A percentile compares a stretch with the other conserved stretches of the same genome.
Evolutionary conservation across 2,329 filamentous ascomycete genomes (phyloP).

Genomic region (Fusarium sp.): DNA sequence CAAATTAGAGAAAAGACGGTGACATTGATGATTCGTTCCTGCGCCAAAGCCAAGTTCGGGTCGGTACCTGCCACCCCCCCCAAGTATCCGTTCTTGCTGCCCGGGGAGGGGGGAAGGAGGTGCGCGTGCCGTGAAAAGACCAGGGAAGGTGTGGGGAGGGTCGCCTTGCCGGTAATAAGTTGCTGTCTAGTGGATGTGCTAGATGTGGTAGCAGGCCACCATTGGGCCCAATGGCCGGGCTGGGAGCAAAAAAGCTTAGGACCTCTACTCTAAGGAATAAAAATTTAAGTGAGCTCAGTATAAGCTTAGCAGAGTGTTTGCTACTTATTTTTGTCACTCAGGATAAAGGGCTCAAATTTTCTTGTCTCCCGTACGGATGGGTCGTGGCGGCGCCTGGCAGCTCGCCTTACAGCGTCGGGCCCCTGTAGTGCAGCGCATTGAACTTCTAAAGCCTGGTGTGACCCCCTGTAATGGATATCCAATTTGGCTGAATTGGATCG

Average conservation of each 20-base stretch:
- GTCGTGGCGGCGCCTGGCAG: slow-evolving; percentile 14
- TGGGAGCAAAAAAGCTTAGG: neutral
- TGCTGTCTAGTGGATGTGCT: slow-evolving; percentile 9
- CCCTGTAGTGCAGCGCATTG: slow-evolving; percentile 11
- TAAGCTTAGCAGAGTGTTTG: neutral
- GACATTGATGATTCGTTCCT: slow-evolving; percentile 41
- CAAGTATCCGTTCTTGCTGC: slow-evolving; percentile 15
- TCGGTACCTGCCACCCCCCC: slow-evolving; percentile 36
- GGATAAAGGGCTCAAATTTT: neutral
- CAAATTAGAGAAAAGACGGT: slow-evolving; percentile 38
- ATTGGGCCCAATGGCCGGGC: neutral
- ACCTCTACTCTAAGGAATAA: neutral
- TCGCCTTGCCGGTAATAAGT: slow-evolving; percentile 24
- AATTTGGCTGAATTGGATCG: slow-evolving; percentile 28
- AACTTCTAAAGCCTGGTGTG: neutral
- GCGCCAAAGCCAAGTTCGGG: slow-evolving; percentile 30
- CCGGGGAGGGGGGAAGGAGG: neutral
- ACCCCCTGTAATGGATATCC: slow-evolving; percentile 13
- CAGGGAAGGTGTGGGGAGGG: slow-evolving; percentile 26
- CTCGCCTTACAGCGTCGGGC: slow-evolving; percentile 12
- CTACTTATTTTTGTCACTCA: neutral
- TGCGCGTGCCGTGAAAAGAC: slow-evolving; percentile 33
- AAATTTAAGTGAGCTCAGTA: neutral
- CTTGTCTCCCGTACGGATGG: neutral
- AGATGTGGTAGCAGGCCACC: neutral